phyloP scores from a whole-genome alignment of 140 eudicot genomes.

The Erigeron philadelphicus region DNA sequence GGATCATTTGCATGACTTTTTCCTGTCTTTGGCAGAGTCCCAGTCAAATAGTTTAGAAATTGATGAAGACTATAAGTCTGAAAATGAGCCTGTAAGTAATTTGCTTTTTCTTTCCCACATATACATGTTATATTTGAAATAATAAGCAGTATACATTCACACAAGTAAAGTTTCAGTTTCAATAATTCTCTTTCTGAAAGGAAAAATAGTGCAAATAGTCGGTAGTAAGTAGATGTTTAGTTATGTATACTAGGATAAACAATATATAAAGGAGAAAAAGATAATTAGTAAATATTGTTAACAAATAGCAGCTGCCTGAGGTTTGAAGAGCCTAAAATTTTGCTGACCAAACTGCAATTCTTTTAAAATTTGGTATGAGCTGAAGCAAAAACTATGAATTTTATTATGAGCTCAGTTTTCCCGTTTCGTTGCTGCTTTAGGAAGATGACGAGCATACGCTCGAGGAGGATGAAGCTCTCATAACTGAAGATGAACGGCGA shows the following conservation, averaged over 20 bases:
- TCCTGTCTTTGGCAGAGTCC: conserved; percentile 41
- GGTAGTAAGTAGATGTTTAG: too few relatives aligned
- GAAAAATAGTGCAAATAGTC: too few relatives aligned
- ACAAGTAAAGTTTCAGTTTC: background rate
- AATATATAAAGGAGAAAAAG: too few relatives aligned
- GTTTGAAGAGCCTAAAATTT: background rate
- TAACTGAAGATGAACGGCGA: conserved; percentile 75
- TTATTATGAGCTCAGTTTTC: conserved; percentile 16
- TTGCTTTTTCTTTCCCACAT: background rate
- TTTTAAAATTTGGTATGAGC: background rate
- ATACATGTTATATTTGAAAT: background rate
- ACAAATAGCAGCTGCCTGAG: background rate
- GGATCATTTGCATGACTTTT: conserved; percentile 6
- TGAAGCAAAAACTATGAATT: background rate
- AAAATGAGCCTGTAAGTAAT: conserved; percentile 65
- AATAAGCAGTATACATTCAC: background rate
- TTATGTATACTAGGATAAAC: too few relatives aligned
- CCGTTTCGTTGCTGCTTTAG: conserved; percentile 51
- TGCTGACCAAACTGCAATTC: background rate
- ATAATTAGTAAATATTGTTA: background rate
- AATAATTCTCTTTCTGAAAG: too few relatives aligned
- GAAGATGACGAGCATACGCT: conserved; percentile 95
- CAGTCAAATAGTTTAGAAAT: conserved; percentile 43
- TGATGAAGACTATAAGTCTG: conserved; percentile 74
- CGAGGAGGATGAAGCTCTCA: conserved; percentile 93